Conservation (phyloP, 371 early-diverging fungal genomes). For the Coemansia sp. region DNA sequence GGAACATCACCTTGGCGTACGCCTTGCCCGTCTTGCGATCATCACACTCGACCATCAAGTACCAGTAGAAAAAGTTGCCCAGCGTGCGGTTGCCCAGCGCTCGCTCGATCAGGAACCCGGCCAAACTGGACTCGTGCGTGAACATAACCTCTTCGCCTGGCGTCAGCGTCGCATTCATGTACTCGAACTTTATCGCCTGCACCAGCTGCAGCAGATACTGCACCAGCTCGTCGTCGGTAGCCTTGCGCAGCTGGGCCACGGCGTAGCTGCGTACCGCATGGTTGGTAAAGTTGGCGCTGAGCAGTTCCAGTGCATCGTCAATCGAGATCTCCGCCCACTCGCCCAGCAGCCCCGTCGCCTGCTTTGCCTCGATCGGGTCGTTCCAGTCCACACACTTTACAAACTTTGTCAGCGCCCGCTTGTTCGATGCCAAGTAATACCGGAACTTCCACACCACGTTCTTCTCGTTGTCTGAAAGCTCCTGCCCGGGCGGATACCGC, state of each 20-base stretch:
- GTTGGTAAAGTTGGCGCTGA: constrained; percentile 86
- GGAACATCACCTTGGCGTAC: constrained; percentile 82
- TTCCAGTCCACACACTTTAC: constrained; percentile 93
- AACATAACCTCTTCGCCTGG: constrained; percentile 36
- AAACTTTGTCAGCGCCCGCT: constrained; percentile 93
- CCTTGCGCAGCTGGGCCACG: constrained; percentile 81
- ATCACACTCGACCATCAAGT: constrained; percentile 88
- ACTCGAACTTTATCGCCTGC: constrained; percentile 96
- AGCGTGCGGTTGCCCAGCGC: constrained; percentile 74
- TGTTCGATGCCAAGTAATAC: constrained; percentile 88
- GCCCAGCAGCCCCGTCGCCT: constrained; percentile 83
- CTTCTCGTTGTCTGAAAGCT: constrained; percentile 80
- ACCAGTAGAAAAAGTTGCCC: constrained; percentile 94
- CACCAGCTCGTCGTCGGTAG: constrained; percentile 90
- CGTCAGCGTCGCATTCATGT: constrained; percentile 20
- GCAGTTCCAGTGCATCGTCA: constrained; percentile 91
- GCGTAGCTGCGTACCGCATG: constrained; percentile 83
- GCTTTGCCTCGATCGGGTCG: constrained; percentile 86
- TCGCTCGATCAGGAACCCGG: constrained; percentile 83
- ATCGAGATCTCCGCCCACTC: constrained; percentile 90
- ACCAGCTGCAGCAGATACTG: constrained; percentile 93
- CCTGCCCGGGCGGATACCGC: constrained; percentile 72
- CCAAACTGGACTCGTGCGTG: constrained; percentile 69
- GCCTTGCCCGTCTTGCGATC: constrained; percentile 70
- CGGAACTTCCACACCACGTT: constrained; percentile 96